A percentile compares a stretch with the other conserved stretches of the same genome.
These are phyloP conservation scores for Actinidia arguta DNA, from an alignment of 179 eudicot genomes.

Conservation along the genomic window DNA sequence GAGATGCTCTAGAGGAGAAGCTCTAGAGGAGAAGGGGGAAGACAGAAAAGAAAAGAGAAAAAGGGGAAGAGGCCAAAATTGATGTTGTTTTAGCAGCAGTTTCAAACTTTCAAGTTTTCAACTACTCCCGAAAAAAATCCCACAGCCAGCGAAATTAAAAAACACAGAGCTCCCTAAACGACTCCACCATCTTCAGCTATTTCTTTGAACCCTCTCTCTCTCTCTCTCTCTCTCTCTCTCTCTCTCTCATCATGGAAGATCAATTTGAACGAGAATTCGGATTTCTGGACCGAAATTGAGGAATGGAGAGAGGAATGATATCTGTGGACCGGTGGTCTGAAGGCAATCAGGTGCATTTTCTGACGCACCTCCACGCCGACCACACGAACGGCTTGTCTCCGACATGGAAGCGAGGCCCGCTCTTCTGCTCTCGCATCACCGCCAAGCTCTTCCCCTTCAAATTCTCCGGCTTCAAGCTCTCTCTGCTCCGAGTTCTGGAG, in stretches of 20 bases:
- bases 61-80: too few species aligned
- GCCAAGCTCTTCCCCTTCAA: constrained; percentile 72
- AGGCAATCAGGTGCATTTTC: constrained; percentile 50
- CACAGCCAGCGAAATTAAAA: too few species aligned
- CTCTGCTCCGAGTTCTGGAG: constrained; percentile 55
- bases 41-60: too few species aligned
- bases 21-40: too few species aligned
- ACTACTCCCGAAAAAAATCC: too few species aligned
- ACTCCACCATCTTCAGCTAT: too few species aligned
- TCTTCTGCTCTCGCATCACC: constrained; percentile 72
- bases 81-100: too few species aligned
- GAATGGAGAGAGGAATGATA: constrained; percentile 82
- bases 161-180: too few species aligned
- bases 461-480: constrained; percentile 67
- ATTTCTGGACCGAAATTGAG: constrained; percentile 2
- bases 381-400: constrained; percentile 75
- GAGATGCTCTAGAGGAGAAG: too few species aligned
- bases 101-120: too few species aligned
- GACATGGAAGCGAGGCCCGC: constrained; percentile 63
- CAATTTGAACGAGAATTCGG: not conserved
- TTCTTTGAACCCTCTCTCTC: too few species aligned
- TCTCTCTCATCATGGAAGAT: not conserved
- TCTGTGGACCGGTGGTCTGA: constrained; percentile 79
- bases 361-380: constrained; percentile 34
- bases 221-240: constrained; percentile 12